Evolutionary conservation across 106 monocot genomes (phyloP).

Genomic region (Phalaenopsis equestris): DNA sequence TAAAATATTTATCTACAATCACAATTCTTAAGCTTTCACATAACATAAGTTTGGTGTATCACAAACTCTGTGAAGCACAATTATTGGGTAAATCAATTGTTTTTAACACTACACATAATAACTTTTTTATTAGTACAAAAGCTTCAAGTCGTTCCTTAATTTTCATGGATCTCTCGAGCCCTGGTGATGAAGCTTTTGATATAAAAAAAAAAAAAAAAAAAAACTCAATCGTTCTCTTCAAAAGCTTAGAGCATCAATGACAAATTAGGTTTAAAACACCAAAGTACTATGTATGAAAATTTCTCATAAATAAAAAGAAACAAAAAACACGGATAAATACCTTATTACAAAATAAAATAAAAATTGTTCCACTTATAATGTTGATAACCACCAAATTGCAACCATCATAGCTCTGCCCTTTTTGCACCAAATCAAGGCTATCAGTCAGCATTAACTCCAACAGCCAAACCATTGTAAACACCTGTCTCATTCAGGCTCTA

Average conservation of each 20-base stretch:
- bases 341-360: constrained; percentile 98
- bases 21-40: too few species aligned
- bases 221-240: neutral
- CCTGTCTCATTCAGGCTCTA: constrained; percentile 93
- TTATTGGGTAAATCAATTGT: too few species aligned
- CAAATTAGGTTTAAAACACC: neutral
- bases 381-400: constrained; percentile 79
- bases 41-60: too few species aligned
- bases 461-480: constrained; percentile 88
- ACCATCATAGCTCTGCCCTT: constrained; percentile 72
- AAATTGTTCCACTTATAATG: constrained; percentile 71
- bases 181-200: neutral
- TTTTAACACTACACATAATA: too few species aligned
- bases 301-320: neutral
- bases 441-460: constrained; percentile 95
- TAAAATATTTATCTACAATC: too few species aligned
- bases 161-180: too few species aligned
- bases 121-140: too few species aligned
- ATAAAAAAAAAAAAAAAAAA: neutral
- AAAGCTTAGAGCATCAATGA: neutral
- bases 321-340: constrained; percentile 15
- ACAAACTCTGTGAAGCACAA: too few species aligned
- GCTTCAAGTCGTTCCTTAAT: too few species aligned
- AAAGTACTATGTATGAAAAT: too few species aligned
- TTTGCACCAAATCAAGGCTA: constrained; percentile 93